Conservation (phyloP, 140 eudicot species). For the Oenanthe javanica region DNA sequence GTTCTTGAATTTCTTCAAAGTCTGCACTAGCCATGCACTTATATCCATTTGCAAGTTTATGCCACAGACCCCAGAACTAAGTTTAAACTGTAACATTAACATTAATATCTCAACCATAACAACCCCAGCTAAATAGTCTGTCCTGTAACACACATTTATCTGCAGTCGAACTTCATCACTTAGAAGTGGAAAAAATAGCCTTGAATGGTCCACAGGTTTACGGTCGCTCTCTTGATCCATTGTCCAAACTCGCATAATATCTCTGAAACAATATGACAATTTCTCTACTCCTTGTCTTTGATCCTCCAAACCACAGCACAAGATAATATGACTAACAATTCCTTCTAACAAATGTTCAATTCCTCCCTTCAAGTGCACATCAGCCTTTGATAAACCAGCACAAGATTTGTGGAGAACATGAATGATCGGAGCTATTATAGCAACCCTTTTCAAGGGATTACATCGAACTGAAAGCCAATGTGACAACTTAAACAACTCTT, state of each 20-base stretch:
- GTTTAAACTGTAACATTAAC: neutral
- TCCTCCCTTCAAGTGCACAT: neutral
- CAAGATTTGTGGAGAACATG: neutral
- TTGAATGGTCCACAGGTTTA: neutral
- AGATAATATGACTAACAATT: constrained; percentile 1
- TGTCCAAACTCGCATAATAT: neutral
- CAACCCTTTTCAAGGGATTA: constrained; percentile 9
- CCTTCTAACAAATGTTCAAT: neutral
- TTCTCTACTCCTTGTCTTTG: neutral
- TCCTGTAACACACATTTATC: neutral
- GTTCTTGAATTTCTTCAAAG: constrained; percentile 6
- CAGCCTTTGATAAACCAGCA: constrained; percentile 2
- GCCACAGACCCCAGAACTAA: constrained; percentile 8
- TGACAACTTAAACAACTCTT: neutral
- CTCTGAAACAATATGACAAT: neutral
- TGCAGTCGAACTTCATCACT: constrained; percentile 5
- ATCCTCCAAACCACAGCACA: neutral
- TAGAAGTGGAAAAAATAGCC: constrained; percentile 7
- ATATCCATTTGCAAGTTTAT: neutral
- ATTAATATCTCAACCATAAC: constrained; percentile 5
- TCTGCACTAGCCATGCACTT: neutral
- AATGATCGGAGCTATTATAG: constrained; percentile 3
- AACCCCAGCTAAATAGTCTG: constrained; percentile 1
- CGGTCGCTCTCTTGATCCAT: neutral
- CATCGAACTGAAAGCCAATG: neutral